Conservation (phyloP, 345 rosid species). For the Orychophragmus violaceus region DNA sequence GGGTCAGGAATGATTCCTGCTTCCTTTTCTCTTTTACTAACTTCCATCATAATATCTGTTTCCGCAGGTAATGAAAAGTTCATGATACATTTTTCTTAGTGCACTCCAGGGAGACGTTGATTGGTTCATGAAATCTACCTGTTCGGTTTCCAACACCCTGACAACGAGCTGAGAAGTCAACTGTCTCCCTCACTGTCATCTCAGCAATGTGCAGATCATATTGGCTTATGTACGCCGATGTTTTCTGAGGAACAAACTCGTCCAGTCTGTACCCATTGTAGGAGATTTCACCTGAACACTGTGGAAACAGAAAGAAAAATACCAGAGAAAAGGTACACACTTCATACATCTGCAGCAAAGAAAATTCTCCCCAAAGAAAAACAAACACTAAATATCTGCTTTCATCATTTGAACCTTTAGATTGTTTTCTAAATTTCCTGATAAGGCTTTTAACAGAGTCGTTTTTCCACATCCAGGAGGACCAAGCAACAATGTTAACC, state of each 20-base stretch:
- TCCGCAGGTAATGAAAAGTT: neutral
- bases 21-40: constrained; percentile 71
- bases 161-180: constrained; percentile 51
- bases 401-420: constrained; percentile 42
- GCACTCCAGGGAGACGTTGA: neutral
- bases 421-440: constrained; percentile 53
- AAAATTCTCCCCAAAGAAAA: neutral
- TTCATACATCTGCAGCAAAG: constrained; percentile 11
- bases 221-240: constrained; percentile 52
- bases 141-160: constrained; percentile 55
- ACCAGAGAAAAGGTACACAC: constrained; percentile 10
- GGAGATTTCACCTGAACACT: constrained; percentile 51
- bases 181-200: constrained; percentile 62
- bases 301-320: constrained; percentile 10
- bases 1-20: constrained; percentile 87
- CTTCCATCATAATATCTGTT: constrained; percentile 64
- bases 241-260: constrained; percentile 52
- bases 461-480: constrained; percentile 91
- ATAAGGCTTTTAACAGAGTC: constrained; percentile 57
- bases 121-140: constrained; percentile 26
- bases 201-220: constrained; percentile 48
- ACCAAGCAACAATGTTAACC: constrained; percentile 78
- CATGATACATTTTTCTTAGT: neutral
- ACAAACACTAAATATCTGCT: neutral
- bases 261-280: constrained; percentile 41